Evolutionary conservation across 2,329 filamentous ascomycete species (phyloP).

Genomic region (Epichloe hybrida): DNA sequence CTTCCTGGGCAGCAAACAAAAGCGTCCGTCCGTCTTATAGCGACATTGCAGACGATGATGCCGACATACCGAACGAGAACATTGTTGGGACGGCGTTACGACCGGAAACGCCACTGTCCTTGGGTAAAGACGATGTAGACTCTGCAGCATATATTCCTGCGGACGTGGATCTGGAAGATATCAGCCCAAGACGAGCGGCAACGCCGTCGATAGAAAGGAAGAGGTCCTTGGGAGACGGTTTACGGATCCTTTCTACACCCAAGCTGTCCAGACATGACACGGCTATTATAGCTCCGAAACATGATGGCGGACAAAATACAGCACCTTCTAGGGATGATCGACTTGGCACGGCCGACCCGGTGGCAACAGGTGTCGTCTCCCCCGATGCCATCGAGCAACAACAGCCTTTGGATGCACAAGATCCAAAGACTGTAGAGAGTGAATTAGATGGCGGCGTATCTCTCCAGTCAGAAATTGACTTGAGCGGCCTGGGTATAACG

Average conservation of each 20-base stretch:
- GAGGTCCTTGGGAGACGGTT: conserved; percentile 6
- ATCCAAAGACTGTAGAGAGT: not conserved
- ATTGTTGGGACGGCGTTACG: not conserved
- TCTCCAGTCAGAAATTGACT: not conserved
- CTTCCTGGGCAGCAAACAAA: conserved; percentile 25
- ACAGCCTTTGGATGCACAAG: not conserved
- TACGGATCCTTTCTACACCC: not conserved
- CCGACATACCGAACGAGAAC: conserved; percentile 4
- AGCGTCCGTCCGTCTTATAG: conserved; percentile 27
- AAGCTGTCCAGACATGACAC: not conserved
- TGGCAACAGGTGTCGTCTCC: not conserved
- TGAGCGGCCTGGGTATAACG: not conserved
- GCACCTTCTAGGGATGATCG: not conserved
- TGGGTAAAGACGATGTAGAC: not conserved
- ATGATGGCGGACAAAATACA: not conserved
- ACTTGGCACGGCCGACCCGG: not conserved
- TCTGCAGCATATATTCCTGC: not conserved
- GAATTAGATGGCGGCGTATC: conserved; percentile 5
- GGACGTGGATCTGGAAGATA: not conserved
- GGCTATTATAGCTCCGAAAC: not conserved
- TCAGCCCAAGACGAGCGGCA: conserved; percentile 3
- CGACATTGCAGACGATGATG: conserved; percentile 16
- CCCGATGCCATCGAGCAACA: not conserved
- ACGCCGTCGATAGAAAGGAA: not conserved
- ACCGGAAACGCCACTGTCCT: not conserved